Evolutionary conservation across 1,139 yeast species (phyloP).

Genomic region (Groenewaldozyma sp.): DNA sequence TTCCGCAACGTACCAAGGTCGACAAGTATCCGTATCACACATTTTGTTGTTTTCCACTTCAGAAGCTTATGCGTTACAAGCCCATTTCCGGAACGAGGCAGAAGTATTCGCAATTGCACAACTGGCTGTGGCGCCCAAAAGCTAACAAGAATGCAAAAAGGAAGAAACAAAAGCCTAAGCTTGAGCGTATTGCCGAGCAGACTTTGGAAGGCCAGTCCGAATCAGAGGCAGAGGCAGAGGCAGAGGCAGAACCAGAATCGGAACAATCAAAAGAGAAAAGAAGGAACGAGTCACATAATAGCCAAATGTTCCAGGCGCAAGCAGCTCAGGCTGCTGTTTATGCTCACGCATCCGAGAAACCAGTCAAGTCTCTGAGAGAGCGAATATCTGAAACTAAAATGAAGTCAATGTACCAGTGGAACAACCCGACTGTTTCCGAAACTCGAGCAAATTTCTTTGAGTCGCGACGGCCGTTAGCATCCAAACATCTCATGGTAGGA

Average conservation of each 20-base stretch:
- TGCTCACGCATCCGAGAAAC: neutral
- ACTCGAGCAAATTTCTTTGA: slow-evolving; percentile 29
- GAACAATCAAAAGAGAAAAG: neutral
- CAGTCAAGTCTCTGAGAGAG: neutral
- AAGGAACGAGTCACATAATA: neutral
- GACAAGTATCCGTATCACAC: slow-evolving; percentile 42
- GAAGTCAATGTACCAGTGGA: slow-evolving; percentile 32
- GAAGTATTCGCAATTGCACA: slow-evolving; percentile 1
- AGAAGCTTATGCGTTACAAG: slow-evolving; percentile 32
- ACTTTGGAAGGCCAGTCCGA: neutral
- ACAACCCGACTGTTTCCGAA: slow-evolving; percentile 21
- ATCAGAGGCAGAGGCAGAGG: neutral
- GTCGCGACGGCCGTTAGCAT: slow-evolving; percentile 37
- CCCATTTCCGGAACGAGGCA: slow-evolving; percentile 8
- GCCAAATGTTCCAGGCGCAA: neutral
- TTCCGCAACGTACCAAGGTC: slow-evolving; percentile 47
- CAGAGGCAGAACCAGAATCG: neutral
- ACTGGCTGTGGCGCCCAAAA: neutral
- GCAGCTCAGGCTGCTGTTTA: neutral
- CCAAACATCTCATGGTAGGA: slow-evolving; percentile 39
- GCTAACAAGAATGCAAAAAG: neutral
- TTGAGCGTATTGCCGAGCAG: neutral
- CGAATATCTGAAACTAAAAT: slow-evolving; percentile 11
- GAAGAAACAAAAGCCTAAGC: too few species aligned
- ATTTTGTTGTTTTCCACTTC: slow-evolving; percentile 43